Percentiles rank a stretch among this genome's conserved stretches.
Evolutionary conservation across 768 basidiomycete species (phyloP).

Genomic region (Rhizopogon rudus): DNA sequence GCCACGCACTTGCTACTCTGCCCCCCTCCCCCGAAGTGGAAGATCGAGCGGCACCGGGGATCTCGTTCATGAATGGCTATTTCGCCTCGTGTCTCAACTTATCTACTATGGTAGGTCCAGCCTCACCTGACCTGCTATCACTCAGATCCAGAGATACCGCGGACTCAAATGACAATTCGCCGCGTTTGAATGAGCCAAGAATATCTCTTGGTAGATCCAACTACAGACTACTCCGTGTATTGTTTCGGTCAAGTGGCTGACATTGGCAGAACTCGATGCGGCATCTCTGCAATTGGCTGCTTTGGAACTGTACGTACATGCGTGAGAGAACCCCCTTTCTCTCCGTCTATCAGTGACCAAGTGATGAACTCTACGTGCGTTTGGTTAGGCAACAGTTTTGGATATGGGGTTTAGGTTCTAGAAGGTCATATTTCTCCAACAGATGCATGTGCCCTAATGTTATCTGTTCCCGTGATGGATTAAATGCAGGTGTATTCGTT

Average conservation of each 20-base stretch:
- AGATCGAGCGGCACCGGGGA: not conserved
- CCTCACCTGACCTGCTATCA: not conserved
- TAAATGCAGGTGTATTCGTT: not conserved
- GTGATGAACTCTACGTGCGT: conserved; percentile 15
- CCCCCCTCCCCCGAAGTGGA: not conserved
- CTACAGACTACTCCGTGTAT: not conserved
- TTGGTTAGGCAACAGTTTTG: conserved; percentile 6
- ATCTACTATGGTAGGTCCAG: not conserved
- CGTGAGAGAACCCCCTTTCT: conserved; percentile 18
- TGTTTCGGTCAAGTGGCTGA: conserved; percentile 13
- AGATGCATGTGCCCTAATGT: not conserved
- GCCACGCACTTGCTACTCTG: not conserved
- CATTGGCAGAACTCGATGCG: conserved; percentile 19
- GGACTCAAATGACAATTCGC: not conserved
- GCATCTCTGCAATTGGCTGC: conserved; percentile 11
- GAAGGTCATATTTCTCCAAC: conserved; percentile 1
- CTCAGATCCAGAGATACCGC: not conserved
- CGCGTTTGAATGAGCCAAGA: not conserved
- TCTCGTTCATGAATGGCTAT: not conserved
- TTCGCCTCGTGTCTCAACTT: not conserved
- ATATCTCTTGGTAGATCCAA: not conserved
- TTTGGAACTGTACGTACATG: conserved; percentile 17
- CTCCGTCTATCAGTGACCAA: not conserved
- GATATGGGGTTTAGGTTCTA: conserved; percentile 1
- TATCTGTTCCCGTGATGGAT: not conserved